These are phyloP conservation scores for Actinomortierella wolfii DNA, from an alignment of 371 early-diverging fungal genomes.

Conservation along the genomic window DNA sequence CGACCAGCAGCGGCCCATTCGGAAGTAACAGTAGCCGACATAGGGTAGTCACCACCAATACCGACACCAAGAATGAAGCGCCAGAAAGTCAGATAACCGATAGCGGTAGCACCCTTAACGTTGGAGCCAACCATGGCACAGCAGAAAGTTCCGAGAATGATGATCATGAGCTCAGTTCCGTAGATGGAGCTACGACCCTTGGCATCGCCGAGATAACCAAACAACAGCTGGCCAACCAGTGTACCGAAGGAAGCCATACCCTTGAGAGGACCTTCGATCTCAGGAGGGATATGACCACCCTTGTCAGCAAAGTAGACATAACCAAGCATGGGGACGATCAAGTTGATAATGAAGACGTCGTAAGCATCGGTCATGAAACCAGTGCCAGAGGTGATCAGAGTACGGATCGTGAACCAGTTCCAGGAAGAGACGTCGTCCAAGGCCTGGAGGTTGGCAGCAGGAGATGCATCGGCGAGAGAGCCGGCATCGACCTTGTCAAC, in stretches of 20 bases:
- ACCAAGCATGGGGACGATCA: slow-evolving; percentile 81
- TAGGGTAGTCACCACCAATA: slow-evolving; percentile 69
- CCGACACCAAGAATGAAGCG: slow-evolving; percentile 70
- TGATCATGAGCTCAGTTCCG: slow-evolving; percentile 66
- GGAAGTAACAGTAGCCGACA: slow-evolving; percentile 72
- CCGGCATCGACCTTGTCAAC: slow-evolving; percentile 48
- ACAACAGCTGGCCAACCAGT: slow-evolving; percentile 79
- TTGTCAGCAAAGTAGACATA: slow-evolving; percentile 68
- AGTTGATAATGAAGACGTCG: slow-evolving; percentile 72
- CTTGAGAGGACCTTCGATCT: slow-evolving; percentile 76
- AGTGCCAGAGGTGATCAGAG: slow-evolving; percentile 19
- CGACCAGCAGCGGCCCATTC: slow-evolving; percentile 67
- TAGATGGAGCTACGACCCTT: slow-evolving; percentile 77
- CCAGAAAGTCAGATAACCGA: slow-evolving; percentile 68
- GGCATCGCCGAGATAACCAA: slow-evolving; percentile 86
- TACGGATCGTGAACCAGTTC: slow-evolving; percentile 31
- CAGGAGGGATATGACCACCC: slow-evolving; percentile 53
- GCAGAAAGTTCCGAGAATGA: slow-evolving; percentile 58
- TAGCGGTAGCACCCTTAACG: slow-evolving; percentile 54
- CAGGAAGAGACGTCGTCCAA: slow-evolving; percentile 35
- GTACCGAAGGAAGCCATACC: slow-evolving; percentile 86
- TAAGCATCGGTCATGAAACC: slow-evolving; percentile 65
- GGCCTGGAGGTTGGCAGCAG: slow-evolving; percentile 11
- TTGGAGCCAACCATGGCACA: slow-evolving; percentile 64
- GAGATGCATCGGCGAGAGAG: slow-evolving; percentile 30